phyloP scores from a whole-genome alignment of 768 basidiomycete species.

The Suillus ampliporus region DNA sequence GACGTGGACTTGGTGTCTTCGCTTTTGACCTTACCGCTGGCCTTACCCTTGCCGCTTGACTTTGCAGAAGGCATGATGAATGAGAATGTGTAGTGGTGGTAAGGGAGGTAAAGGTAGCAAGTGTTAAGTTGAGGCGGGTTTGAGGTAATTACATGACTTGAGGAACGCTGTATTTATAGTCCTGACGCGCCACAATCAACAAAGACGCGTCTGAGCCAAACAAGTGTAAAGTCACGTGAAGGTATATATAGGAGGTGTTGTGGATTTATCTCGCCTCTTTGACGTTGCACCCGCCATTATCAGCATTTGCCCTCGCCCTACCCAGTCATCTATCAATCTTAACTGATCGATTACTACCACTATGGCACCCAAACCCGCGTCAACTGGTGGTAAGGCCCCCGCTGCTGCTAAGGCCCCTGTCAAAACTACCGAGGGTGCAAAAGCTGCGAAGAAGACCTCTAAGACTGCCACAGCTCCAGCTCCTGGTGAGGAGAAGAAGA shows the following conservation, averaged over 20 bases:
- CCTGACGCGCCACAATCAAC: conserved; percentile 31
- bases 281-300: conserved; percentile 18
- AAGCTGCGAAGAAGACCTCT: conserved; percentile 83
- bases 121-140: neutral
- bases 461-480: conserved; percentile 55
- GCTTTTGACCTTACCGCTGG: conserved; percentile 59
- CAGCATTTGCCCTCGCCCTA: conserved; percentile 18
- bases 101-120: neutral
- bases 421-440: conserved; percentile 55
- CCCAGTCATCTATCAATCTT: neutral
- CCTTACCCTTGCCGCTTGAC: conserved; percentile 39
- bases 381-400: conserved; percentile 76
- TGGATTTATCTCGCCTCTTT: conserved; percentile 11
- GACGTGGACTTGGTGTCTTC: conserved; percentile 61
- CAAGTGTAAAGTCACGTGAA: conserved; percentile 37
- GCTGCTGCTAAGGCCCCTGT: conserved; percentile 70
- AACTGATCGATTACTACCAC: conserved; percentile 17
- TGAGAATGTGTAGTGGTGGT: neutral
- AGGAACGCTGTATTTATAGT: conserved; percentile 29
- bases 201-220: conserved; percentile 47
- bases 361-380: conserved; percentile 69
- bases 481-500: conserved; percentile 82
- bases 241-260: conserved; percentile 41
- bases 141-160: neutral
- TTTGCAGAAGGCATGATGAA: conserved; percentile 33